Conservation (phyloP, 1,284 basidiomycete species). For the Wolfiporia cocos region DNA sequence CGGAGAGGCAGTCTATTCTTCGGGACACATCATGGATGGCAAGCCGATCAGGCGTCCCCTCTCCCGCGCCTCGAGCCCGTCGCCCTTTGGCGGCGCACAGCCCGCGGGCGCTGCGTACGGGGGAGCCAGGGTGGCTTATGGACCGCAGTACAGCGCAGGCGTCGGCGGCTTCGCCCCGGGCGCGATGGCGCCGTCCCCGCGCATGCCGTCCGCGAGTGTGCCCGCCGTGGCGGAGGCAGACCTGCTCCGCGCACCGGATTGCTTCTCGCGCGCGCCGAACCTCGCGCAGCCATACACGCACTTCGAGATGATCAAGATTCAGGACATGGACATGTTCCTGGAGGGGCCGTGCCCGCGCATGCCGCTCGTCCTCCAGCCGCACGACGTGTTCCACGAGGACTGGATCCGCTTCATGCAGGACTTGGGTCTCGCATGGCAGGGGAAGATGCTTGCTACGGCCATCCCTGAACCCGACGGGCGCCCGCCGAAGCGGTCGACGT, state of each 20-base stretch:
- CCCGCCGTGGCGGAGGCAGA: conserved; percentile 32
- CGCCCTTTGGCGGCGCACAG: conserved; percentile 5
- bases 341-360: conserved; percentile 60
- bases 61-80: conserved; percentile 20
- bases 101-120: neutral
- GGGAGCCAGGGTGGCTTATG: too few relatives aligned
- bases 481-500: conserved; percentile 46
- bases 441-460: too few relatives aligned
- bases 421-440: conserved; percentile 63
- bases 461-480: conserved; percentile 52
- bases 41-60: conserved; percentile 13
- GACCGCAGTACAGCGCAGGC: conserved; percentile 18
- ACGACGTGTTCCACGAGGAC: conserved; percentile 71
- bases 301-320: conserved; percentile 63
- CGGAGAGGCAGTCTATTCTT: conserved; percentile 15
- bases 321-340: conserved; percentile 68
- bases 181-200: conserved; percentile 17
- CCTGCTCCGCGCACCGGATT: conserved; percentile 54
- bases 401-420: conserved; percentile 78
- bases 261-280: conserved; percentile 65
- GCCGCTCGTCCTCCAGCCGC: conserved; percentile 64
- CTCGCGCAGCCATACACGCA: conserved; percentile 59
- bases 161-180: conserved; percentile 8
- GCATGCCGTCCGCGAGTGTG: conserved; percentile 14
- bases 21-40: conserved; percentile 22